phyloP scores from a whole-genome alignment of 345 rosid genomes.

The Populus alba region DNA sequence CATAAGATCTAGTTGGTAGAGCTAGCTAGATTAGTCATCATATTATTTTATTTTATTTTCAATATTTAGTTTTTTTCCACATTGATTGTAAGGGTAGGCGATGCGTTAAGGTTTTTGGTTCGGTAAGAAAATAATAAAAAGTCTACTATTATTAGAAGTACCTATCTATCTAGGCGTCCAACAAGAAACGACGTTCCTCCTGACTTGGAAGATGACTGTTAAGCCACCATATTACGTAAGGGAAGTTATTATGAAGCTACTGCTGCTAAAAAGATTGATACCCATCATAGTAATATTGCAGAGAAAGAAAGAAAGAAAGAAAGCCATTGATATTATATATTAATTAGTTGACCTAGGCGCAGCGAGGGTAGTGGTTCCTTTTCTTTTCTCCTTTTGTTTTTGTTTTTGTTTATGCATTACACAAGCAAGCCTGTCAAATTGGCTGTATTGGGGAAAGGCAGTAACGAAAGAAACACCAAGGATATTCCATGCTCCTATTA shows the following conservation, averaged over 20 bases:
- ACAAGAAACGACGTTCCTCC: conserved; percentile 40
- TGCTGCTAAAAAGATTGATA: conserved; percentile 12
- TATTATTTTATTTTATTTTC: conserved; percentile 9
- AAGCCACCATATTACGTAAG: conserved; percentile 35
- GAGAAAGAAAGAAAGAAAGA: neutral
- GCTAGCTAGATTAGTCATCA: conserved; percentile 29
- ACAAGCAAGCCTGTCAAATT: conserved; percentile 19
- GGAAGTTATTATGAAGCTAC: conserved; percentile 13
- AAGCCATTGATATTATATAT: conserved; percentile 14
- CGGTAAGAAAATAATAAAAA: conserved; percentile 18
- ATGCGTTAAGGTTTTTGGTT: conserved; percentile 20
- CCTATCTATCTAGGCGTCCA: neutral
- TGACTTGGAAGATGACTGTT: conserved; percentile 36
- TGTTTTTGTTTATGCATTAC: conserved; percentile 11
- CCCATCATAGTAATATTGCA: conserved; percentile 22
- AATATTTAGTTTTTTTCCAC: conserved; percentile 1
- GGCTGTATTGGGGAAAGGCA: conserved; percentile 23
- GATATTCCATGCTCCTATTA: conserved; percentile 26
- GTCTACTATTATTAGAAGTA: conserved; percentile 1
- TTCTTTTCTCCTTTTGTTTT: conserved; percentile 1
- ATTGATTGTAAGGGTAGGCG: conserved; percentile 30
- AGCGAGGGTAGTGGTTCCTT: neutral
- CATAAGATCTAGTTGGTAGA: conserved; percentile 46
- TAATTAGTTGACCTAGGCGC: conserved; percentile 27
- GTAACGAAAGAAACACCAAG: conserved; percentile 11